Base-by-base conservation (phyloP, 805 yeast species). In the Suhomyces vadensis region DNA sequence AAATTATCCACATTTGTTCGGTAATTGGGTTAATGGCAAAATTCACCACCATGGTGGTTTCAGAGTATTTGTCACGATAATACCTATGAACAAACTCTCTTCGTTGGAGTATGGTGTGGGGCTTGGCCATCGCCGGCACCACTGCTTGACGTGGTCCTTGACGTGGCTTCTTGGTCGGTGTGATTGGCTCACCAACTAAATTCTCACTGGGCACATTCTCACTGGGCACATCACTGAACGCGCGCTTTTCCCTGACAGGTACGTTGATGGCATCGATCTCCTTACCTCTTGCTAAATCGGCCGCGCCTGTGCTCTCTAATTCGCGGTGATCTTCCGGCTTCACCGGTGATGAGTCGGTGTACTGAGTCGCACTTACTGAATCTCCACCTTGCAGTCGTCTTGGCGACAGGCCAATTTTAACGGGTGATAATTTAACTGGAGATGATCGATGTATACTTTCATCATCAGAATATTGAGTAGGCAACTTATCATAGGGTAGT, bases 1-100 rank as follows among this genome's bases (percentile, higher is more conserved):
- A 58, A 2, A 64, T 45, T 6, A 59, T 58, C 75, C 75, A 71
- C 5, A 39, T 37, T n/a, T 44, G 55, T 35, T 64, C 64, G n/a
- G 63, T 64, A 16, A 71, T 65, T 7, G 75, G 75, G 41, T 71
- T 67, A 4, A 20, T 43, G 3, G 45, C 29, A 10, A 71, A 52
- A 42, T 62, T 56, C 13, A 70, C 57, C 23, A 43, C 51, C 43
- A 55, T 60, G 2, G 54, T 54, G 17, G 56, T 51, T 5, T 44
- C 27, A 14, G 33, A 29, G 19, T 61, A 53, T 44, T 57, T 60
- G 10, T 54, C 42, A 4, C 51, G 56, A 46, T 58, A 61, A 43
- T 59, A 61, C 29, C 51, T 51, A 5, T 60, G 53, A 7, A 62
- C 53, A 47, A 57, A 61, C 41, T 65, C 68, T 24, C 61, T 54